Percentiles rank a stretch among this genome's conserved stretches.
These are phyloP conservation scores for Blastobotrys buckinghamii DNA, from an alignment of 1,139 yeast species.

Conservation along the genomic window DNA sequence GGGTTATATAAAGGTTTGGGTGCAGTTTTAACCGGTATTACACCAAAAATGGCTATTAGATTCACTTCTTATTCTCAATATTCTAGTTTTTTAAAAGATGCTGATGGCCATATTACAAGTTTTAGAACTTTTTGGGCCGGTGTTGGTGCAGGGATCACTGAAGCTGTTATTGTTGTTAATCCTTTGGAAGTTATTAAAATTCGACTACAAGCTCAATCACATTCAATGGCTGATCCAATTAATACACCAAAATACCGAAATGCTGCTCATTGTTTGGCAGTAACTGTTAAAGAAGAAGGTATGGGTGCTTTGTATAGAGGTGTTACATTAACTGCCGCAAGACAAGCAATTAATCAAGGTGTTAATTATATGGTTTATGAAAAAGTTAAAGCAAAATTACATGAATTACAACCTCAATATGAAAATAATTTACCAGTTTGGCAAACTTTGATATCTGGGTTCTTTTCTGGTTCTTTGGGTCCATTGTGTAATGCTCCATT, in stretches of 20 bases:
- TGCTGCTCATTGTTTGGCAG: conserved; percentile 85
- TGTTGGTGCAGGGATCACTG: conserved; percentile 96
- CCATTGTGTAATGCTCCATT: conserved; percentile 97
- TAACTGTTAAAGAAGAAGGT: conserved; percentile 89
- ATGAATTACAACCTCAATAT: conserved; percentile 52
- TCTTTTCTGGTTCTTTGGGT: conserved; percentile 93
- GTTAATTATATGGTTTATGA: conserved; percentile 96
- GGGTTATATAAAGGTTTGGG: conserved; percentile 94
- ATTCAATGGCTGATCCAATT: conserved; percentile 78
- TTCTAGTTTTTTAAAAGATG: conserved; percentile 58
- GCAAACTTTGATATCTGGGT: conserved; percentile 91
- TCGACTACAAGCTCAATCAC: conserved; percentile 92
- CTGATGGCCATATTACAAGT: conserved; percentile 63
- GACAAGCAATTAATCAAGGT: conserved; percentile 98
- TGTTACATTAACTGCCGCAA: conserved; percentile 90
- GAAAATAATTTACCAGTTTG: conserved; percentile 70
- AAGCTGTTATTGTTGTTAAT: conserved; percentile 89
- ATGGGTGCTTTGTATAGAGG: conserved; percentile 86
- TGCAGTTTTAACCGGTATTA: conserved; percentile 95
- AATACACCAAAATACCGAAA: conserved; percentile 80
- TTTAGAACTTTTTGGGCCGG: conserved; percentile 75
- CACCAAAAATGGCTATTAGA: conserved; percentile 97
- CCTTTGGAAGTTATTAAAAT: conserved; percentile 98
- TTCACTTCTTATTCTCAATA: conserved; percentile 91
- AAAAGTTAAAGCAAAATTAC: conserved; percentile 66